Base-by-base conservation (phyloP, 495 filamentous ascomycete species). In the Penicillium roqueforti region DNA sequence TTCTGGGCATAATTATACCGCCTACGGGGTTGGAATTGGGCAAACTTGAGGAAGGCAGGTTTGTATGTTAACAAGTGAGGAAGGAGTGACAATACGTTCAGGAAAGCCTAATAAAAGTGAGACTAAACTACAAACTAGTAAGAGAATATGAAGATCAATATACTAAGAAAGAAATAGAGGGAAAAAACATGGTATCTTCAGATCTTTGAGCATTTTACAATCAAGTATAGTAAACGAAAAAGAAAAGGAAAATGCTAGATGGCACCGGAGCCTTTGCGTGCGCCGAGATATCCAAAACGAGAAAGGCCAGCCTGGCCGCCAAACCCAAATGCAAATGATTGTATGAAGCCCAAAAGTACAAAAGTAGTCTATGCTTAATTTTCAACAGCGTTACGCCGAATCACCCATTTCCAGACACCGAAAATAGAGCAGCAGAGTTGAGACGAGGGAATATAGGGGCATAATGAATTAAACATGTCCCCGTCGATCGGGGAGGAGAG, bases 321-420 rank as follows among this genome's bases (percentile, higher is more conserved):
- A 23, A 26, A 31, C 38, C 39, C 39, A 44, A 44, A 52, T 52
- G 50, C 50, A 52, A 52, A 44, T 52, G 29, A 52, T 36, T 26
- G 50, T 34, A 52, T 34, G 20, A 9, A 20, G n/a, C 29, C 50
- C 39, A 42, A 43, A 34, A 29, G 34, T 38, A 39, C 47, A 50
- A 2, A 16, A 14, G 38, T n/a, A 32, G 40, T 42, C 38, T 42
- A 52, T 52, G 38, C 31, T 16, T 26, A 25, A 36, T 52, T 43
- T 52, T 42, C 19, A 51, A 43, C 46, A 38, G 14, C 32, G 13
- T 26, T 44, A 31, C 50, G 50, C 50, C 50, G 16, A 26, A 28
- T 31, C 29, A 13, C 20, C 47, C 40, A 42, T 51, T 10, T 25
- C 37, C 48, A 41, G 26, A 32, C 37, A 34, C 49, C 49, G 18